A percentile compares a stretch with the other conserved stretches of the same genome.
phyloP scores from a whole-genome alignment of 1,284 basidiomycete species.

The Melampsora larici-populina region DNA sequence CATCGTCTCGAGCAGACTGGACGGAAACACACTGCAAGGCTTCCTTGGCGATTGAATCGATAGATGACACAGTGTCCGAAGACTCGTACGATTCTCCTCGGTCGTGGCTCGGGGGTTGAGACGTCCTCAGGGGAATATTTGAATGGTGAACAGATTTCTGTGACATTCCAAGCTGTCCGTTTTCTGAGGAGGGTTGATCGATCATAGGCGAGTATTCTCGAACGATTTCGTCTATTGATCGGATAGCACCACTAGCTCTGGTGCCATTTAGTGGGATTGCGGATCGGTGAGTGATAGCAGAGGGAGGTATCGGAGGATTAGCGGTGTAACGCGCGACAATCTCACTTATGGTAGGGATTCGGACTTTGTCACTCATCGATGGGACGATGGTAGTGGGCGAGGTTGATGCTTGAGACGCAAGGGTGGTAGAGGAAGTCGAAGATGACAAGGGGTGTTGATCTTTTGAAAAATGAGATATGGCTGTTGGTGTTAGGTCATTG shows the following conservation, averaged over 20 bases:
- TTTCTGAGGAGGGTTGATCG: not conserved
- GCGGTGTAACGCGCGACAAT: slow-evolving; percentile 1
- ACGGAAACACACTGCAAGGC: not conserved
- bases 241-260: not conserved
- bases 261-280: not conserved
- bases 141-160: not conserved
- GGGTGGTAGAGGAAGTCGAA: not conserved
- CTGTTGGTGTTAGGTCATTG: not conserved
- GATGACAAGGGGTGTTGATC: not conserved
- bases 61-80: slow-evolving; percentile 16
- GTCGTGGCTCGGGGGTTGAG: not conserved
- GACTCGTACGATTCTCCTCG: slow-evolving; percentile 13
- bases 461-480: not conserved
- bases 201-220: not conserved
- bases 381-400: not conserved
- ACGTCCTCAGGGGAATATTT: not conserved
- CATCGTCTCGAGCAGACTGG: not conserved
- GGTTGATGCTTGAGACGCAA: not conserved
- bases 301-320: not conserved
- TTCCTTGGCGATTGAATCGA: slow-evolving; percentile 21
- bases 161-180: not conserved
- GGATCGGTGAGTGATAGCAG: not conserved
- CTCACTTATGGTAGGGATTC: slow-evolving; percentile 3
- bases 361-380: too few relatives aligned
- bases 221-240: slow-evolving; percentile 9